phyloP scores from a whole-genome alignment of 2,329 filamentous ascomycete species.

The Sordariomycetes sp. region DNA sequence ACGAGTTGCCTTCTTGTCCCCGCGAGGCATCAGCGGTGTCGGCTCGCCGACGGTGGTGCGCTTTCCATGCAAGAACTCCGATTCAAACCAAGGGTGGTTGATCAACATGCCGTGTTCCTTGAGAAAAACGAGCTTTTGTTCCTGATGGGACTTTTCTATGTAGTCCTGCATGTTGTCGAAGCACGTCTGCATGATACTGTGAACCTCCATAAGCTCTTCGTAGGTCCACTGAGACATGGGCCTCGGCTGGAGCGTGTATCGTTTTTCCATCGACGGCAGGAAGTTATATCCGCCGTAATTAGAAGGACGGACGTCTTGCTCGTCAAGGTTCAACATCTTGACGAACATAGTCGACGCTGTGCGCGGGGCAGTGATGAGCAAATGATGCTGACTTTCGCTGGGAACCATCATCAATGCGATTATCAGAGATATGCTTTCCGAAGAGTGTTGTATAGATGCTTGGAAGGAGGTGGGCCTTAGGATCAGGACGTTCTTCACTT shows the following conservation, averaged over 20 bases:
- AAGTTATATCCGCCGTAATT: slow-evolving; percentile 18
- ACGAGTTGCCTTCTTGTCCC: slow-evolving; percentile 8
- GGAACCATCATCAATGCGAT: no score
- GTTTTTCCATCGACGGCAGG: slow-evolving; percentile 7
- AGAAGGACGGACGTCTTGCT: slow-evolving; percentile 2
- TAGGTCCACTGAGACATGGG: slow-evolving; percentile 15
- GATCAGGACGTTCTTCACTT: no score
- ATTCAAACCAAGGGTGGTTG: slow-evolving; percentile 11
- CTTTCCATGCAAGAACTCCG: slow-evolving; percentile 4
- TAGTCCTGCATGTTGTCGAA: slow-evolving; percentile 15
- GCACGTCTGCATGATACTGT: slow-evolving; percentile 12
- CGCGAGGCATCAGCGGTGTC: not conserved
- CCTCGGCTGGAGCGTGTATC: slow-evolving; percentile 7
- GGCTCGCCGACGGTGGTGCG: not conserved
- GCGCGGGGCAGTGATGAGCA: slow-evolving; percentile 5
- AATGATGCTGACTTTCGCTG: not conserved
- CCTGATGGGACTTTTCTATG: slow-evolving; percentile 10
- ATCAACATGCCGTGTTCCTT: slow-evolving; percentile 23
- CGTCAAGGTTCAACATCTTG: slow-evolving; percentile 5
- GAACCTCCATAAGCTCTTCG: slow-evolving; percentile 12
- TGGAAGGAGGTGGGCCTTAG: no score
- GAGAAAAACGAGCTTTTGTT: slow-evolving; percentile 17
- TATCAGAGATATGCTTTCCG: no score
- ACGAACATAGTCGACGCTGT: slow-evolving; percentile 5
- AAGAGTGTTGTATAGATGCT: no score